Evolutionary conservation across 768 basidiomycete species (phyloP).

Genomic region (Obba rivulosa): DNA sequence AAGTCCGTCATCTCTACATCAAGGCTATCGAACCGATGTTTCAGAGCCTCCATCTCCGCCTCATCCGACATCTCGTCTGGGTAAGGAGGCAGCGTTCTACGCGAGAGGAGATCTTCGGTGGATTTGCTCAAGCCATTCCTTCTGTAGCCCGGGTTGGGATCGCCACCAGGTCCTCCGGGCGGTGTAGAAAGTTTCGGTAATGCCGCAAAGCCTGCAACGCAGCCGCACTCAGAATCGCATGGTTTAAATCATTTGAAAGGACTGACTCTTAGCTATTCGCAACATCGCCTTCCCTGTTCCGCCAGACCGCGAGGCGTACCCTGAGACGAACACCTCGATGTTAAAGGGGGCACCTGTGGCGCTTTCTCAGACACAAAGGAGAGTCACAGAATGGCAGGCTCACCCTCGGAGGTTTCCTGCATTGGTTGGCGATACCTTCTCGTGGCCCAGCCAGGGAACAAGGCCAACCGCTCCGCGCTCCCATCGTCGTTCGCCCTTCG

Average conservation of each 20-base stretch:
- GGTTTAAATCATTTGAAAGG: not conserved
- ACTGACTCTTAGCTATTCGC: constrained; percentile 67
- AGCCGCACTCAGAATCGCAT: too few species aligned
- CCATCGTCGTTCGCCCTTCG: constrained; percentile 17
- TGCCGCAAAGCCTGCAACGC: constrained; percentile 67
- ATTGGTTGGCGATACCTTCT: constrained; percentile 34
- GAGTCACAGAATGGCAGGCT: constrained; percentile 8
- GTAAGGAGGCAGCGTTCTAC: constrained; percentile 47
- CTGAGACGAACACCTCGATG: constrained; percentile 70
- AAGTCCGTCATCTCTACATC: constrained; percentile 19
- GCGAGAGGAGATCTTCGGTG: constrained; percentile 45
- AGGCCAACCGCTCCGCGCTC: constrained; percentile 40
- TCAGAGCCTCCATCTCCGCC: constrained; percentile 50
- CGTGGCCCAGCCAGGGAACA: constrained; percentile 84
- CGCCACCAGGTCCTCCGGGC: constrained; percentile 11
- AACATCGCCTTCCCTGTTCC: constrained; percentile 72
- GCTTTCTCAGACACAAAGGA: not conserved
- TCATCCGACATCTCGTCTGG: constrained; percentile 59
- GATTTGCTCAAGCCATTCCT: constrained; percentile 21
- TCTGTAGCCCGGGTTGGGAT: constrained; percentile 22
- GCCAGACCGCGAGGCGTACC: constrained; percentile 62
- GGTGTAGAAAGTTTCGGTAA: constrained; percentile 46
- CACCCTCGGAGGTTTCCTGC: constrained; percentile 17
- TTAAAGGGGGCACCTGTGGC: constrained; percentile 53
- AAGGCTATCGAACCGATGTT: constrained; percentile 41